A percentile compares a stretch with the other conserved stretches of the same genome.
These are phyloP conservation scores for Spinellus fusiger DNA, from an alignment of 192 early-diverging fungal species.

Conservation along the genomic window DNA sequence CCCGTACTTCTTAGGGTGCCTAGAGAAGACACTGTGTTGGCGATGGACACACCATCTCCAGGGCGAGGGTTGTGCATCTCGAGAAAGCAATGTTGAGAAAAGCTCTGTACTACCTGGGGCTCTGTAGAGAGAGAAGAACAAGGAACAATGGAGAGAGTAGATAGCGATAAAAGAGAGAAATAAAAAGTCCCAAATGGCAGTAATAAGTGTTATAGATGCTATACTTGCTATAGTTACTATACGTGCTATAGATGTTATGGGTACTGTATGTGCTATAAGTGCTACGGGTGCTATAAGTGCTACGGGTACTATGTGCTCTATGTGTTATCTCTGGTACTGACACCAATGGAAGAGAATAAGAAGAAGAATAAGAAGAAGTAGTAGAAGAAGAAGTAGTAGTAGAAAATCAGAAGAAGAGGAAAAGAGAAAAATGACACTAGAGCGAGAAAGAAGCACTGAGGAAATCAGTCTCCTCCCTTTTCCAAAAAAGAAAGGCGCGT, in stretches of 20 bases:
- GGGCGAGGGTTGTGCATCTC: conserved; percentile 1
- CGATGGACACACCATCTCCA: conserved; percentile 3
- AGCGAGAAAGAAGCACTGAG: not conserved
- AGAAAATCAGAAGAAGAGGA: not conserved
- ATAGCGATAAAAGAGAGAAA: no score
- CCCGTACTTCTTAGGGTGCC: not conserved
- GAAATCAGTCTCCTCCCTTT: not conserved
- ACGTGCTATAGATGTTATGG: not conserved
- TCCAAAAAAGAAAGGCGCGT: not conserved
- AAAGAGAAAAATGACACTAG: not conserved
- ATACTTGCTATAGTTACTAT: not conserved
- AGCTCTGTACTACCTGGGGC: no score
- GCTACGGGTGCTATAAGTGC: no score
- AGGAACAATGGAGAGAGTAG: no score
- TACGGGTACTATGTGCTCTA: no score
- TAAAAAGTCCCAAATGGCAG: no score
- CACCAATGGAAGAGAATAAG: no score
- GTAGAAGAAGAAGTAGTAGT: no score
- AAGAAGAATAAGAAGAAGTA: no score
- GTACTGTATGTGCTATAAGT: not conserved
- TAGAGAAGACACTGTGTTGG: conserved; percentile 13
- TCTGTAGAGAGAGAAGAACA: no score
- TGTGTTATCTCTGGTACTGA: no score
- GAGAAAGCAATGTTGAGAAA: no score
- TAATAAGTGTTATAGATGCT: not conserved